phyloP scores from a whole-genome alignment of 768 basidiomycete genomes.

The Tylopilus plumbeoviolaceoides region DNA sequence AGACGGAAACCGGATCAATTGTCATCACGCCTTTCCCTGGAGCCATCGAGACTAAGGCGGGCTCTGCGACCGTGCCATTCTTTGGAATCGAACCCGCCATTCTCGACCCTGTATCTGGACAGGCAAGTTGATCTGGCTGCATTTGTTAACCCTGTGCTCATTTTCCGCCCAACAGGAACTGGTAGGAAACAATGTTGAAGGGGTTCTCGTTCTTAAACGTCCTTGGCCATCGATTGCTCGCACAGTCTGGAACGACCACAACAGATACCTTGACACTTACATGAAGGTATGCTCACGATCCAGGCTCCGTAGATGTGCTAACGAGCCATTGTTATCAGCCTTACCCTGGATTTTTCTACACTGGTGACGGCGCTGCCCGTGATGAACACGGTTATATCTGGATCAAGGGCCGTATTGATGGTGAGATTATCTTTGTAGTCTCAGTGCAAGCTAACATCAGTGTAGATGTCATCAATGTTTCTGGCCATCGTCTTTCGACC shows the following conservation, averaged over 20 bases:
- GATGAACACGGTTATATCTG: constrained; percentile 97
- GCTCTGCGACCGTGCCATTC: constrained; percentile 96
- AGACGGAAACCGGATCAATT: constrained; percentile 97
- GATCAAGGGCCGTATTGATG: constrained; percentile 97
- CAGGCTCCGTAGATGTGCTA: constrained; percentile 40
- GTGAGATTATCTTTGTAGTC: constrained; percentile 36
- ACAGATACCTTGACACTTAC: constrained; percentile 76
- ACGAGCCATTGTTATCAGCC: constrained; percentile 36
- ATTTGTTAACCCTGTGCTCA: background rate
- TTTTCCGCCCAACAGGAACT: constrained; percentile 43
- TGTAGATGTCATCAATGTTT: constrained; percentile 94
- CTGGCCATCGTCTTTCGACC: constrained; percentile 93
- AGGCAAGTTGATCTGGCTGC: constrained; percentile 34
- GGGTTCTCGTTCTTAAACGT: constrained; percentile 77
- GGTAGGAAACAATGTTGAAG: constrained; percentile 81
- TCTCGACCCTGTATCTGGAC: constrained; percentile 78
- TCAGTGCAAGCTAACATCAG: background rate
- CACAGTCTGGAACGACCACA: constrained; percentile 89
- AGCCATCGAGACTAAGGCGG: constrained; percentile 93
- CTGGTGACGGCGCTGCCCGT: constrained; percentile 94
- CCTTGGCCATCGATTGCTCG: constrained; percentile 98
- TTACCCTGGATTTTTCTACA: constrained; percentile 91
- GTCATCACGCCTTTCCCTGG: constrained; percentile 95
- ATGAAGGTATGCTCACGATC: constrained; percentile 43
- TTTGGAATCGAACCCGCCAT: constrained; percentile 90